phyloP scores from a whole-genome alignment of 2,329 filamentous ascomycete genomes.

The Colletotrichum paranaense region DNA sequence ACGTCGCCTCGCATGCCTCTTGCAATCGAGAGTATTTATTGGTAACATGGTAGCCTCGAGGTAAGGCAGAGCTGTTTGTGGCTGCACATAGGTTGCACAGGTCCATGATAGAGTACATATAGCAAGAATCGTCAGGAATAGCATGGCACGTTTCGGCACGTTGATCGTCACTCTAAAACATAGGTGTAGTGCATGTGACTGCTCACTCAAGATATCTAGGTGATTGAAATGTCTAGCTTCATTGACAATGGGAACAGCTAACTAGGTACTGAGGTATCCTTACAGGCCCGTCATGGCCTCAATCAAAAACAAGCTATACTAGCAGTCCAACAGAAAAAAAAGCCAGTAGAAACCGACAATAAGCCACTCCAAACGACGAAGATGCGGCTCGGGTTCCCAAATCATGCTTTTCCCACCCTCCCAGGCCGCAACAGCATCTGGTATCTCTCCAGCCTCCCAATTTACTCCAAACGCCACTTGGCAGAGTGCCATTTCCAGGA shows the following conservation, averaged over 20 bases:
- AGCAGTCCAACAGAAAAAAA: conserved; percentile 9
- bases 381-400: conserved; percentile 31
- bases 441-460: conserved; percentile 37
- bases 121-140: no score
- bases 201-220: background rate
- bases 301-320: conserved; percentile 32
- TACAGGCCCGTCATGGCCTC: conserved; percentile 16
- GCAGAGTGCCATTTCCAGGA: conserved; percentile 32
- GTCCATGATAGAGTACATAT: no score
- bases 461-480: conserved; percentile 39
- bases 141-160: no score
- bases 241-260: conserved; percentile 19
- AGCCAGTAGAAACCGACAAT: conserved; percentile 13
- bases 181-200: no score
- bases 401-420: conserved; percentile 33
- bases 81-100: no score
- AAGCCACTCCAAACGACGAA: conserved; percentile 27
- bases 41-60: no score
- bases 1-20: no score
- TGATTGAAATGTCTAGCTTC: conserved; percentile 24
- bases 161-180: no score
- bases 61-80: no score
- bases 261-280: conserved; percentile 27
- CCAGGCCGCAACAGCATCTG: conserved; percentile 35
- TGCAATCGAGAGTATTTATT: no score